phyloP scores from a whole-genome alignment of 768 basidiomycete species.

The Pleurotus tuber-regium region DNA sequence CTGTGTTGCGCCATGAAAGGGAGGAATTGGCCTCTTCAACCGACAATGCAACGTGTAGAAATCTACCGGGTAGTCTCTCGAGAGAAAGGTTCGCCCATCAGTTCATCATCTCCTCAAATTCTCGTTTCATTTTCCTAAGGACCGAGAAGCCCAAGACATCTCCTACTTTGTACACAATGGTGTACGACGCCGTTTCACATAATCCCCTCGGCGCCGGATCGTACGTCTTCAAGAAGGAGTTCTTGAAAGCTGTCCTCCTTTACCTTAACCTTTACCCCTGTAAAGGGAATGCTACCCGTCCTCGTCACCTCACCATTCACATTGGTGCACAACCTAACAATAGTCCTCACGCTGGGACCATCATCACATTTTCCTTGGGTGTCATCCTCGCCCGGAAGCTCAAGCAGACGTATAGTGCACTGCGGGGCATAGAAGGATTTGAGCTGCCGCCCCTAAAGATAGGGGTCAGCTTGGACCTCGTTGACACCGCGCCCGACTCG shows the following conservation, averaged over 20 bases:
- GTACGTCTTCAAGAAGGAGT: conserved; percentile 19
- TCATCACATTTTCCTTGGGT: conserved; percentile 23
- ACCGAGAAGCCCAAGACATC: too few species aligned
- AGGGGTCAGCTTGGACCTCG: conserved; percentile 22
- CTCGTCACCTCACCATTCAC: conserved; percentile 12
- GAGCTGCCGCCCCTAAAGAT: conserved; percentile 11
- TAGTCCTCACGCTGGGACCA: conserved; percentile 27
- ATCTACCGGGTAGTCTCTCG: too few species aligned
- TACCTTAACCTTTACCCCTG: conserved; percentile 12
- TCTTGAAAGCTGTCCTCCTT: conserved; percentile 4
- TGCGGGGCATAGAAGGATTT: background rate
- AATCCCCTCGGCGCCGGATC: conserved; percentile 23
- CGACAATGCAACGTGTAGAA: too few species aligned
- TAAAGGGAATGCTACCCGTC: background rate
- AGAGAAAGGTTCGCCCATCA: too few species aligned
- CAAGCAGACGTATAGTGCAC: conserved; percentile 4
- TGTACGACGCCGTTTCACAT: conserved; percentile 22
- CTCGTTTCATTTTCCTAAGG: too few species aligned
- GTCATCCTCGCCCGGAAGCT: conserved; percentile 23
- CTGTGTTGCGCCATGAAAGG: too few species aligned
- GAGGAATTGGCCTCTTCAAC: too few species aligned
- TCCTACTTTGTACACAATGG: background rate
- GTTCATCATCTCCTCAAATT: too few species aligned
- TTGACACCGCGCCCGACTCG: conserved; percentile 24
- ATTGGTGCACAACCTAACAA: conserved; percentile 32